Conservation (phyloP, 106 monocot species). For the Chionographis japonica region DNA sequence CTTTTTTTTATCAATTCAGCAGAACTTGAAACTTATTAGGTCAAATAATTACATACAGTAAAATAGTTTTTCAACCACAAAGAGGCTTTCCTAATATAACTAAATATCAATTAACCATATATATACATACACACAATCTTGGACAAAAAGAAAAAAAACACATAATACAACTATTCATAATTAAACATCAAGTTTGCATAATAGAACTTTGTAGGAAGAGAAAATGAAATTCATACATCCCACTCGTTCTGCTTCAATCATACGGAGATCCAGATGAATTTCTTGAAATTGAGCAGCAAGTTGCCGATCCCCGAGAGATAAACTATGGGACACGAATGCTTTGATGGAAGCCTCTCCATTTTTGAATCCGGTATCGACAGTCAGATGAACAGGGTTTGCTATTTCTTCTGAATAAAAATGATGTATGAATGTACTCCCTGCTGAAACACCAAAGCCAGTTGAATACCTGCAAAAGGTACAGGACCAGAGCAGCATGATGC, state of each 20-base stretch:
- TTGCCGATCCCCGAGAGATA: conserved; percentile 82
- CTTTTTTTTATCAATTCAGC: no score
- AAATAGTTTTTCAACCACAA: no score
- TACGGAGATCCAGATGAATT: conserved; percentile 80
- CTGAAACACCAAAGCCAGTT: conserved; percentile 88
- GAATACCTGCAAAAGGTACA: conserved; percentile 65
- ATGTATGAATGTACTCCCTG: conserved; percentile 84
- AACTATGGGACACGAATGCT: conserved; percentile 66
- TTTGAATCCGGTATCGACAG: conserved; percentile 83
- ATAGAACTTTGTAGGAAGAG: no score
- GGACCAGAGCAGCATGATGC: background rate
- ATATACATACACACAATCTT: no score
- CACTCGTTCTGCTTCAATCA: conserved; percentile 83
- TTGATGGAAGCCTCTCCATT: conserved; percentile 89
- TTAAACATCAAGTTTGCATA: no score
- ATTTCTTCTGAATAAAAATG: conserved; percentile 87
- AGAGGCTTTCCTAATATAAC: no score
- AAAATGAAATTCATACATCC: conserved; percentile 53
- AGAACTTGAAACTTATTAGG: no score
- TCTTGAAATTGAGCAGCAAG: conserved; percentile 91
- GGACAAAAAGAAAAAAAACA: no score
- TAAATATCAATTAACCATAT: no score
- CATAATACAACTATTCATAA: no score
- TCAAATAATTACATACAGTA: no score
- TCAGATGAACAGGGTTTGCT: conserved; percentile 80